Base-by-base conservation (phyloP, 2,329 filamentous ascomycete species). In the Colletotrichum sojae region DNA sequence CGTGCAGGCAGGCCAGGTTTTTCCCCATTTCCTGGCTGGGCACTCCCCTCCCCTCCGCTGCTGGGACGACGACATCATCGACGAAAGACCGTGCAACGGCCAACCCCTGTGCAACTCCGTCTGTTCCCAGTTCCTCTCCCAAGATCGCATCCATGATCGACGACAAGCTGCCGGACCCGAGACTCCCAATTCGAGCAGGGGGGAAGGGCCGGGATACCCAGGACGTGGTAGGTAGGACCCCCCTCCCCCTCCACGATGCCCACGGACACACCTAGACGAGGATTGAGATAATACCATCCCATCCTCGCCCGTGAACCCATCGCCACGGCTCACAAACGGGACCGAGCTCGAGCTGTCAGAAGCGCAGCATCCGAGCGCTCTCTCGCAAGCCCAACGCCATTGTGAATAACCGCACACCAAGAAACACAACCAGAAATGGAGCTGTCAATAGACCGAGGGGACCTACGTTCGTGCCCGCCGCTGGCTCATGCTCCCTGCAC, bases 101-200 rank as follows among this genome's bases (percentile, higher is more conserved):
- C 22, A 43, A 45, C 54, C 61, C 54, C 49, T 58, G 66, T 27
- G 31, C 53, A 9, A 48, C 25, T 45, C 51, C 40, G 25, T 46
- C 56, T 45, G 27, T 58, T 58, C 65, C 36, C 43, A 51, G 66
- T 36, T 36, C 31, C 31, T 36, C 27, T 8, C 31, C 31, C 31
- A 25, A 25, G 22, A 25, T 25, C 55, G 27, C 49, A 51, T 49
- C 62, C 43, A 49, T 66, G 62, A 66, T 69, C 55, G 62, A 59
- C 53, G 22, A 58, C 62, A 51, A 58, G 52, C 43, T 66, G 61
- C 66, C 54, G 49, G 56, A 66, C 36, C 55, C 66, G 66, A 67
- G 59, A 56, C 61, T 60, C 45, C n/a, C 12, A 45, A 8, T 36
- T 46, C 51, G 25, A 54, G 27, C 46, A 43, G 27, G 31, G 31